Conservation (phyloP, 78 protist genomes). For the Dictyostelium brefeldianum region DNA sequence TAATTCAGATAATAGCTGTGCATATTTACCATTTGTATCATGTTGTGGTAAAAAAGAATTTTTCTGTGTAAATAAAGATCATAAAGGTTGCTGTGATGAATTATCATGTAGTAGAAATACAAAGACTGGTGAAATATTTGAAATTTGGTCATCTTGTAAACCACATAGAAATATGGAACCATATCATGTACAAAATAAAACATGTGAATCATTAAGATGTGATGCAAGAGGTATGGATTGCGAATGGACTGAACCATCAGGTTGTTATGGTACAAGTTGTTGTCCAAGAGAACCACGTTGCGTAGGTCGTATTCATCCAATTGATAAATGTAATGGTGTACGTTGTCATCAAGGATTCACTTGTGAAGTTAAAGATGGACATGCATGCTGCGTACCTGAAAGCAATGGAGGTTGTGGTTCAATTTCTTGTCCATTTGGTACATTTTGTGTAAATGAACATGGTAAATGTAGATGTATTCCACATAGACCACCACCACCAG, state of each 20-base stretch:
- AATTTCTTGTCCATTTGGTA: slow-evolving; percentile 10
- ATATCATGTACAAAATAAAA: slow-evolving; percentile 41
- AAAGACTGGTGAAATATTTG: slow-evolving; percentile 26
- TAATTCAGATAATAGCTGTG: slow-evolving; percentile 14
- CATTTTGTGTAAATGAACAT: background rate
- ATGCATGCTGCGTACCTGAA: slow-evolving; percentile 12
- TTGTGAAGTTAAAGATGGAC: slow-evolving; percentile 6
- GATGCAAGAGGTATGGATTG: slow-evolving; percentile 13
- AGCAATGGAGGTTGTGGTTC: slow-evolving; percentile 5
- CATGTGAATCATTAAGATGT: slow-evolving; percentile 60
- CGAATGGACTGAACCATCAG: slow-evolving; percentile 34
- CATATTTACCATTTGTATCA: slow-evolving; percentile 27
- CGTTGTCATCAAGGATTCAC: slow-evolving; percentile 14
- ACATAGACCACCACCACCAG: slow-evolving; percentile 8
- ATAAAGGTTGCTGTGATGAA: background rate
- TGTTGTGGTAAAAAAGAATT: slow-evolving; percentile 47
- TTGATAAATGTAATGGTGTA: background rate
- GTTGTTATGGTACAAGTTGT: slow-evolving; percentile 47
- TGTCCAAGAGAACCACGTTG: slow-evolving; percentile 65
- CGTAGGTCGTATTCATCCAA: background rate
- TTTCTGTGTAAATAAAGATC: slow-evolving; percentile 38
- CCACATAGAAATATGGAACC: background rate
- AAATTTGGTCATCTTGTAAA: slow-evolving; percentile 36
- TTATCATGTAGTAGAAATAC: slow-evolving; percentile 5
- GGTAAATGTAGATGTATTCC: slow-evolving; percentile 7